Percentiles rank a stretch among this genome's conserved stretches.
These are phyloP conservation scores for Escallonia herrerae DNA, from an alignment of 129 eudicot genomes.

Conservation along the genomic window DNA sequence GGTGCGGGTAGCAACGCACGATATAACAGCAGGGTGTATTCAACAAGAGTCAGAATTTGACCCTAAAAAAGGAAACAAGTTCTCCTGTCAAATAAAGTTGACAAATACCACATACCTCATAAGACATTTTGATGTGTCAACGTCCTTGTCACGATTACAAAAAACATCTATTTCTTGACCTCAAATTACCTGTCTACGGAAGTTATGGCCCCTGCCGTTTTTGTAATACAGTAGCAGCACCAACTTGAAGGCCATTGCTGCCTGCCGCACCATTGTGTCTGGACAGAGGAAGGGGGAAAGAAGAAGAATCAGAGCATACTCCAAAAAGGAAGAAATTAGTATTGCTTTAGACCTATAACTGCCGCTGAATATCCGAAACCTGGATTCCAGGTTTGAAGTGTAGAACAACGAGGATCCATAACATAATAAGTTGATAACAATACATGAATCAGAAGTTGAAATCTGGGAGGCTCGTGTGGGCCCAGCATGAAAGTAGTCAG, in stretches of 20 bases:
- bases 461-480: no score
- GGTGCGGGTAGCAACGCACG: conserved; percentile 72
- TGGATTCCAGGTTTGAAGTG: no score
- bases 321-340: no score
- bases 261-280: conserved; percentile 80
- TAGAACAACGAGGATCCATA: no score
- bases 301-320: no score
- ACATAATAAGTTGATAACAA: no score
- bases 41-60: conserved; percentile 71
- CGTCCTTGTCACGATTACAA: not conserved
- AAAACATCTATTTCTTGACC: not conserved
- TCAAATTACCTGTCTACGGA: conserved; percentile 69
- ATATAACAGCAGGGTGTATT: conserved; percentile 58
- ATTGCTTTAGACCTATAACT: no score
- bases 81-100: conserved; percentile 13
- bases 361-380: no score
- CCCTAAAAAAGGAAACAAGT: conserved; percentile 28
- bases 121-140: not conserved
- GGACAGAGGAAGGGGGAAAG: not conserved
- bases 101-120: not conserved
- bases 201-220: conserved; percentile 72
- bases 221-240: conserved; percentile 62
- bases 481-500: no score
- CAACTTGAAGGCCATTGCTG: conserved; percentile 73
- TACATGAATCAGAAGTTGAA: no score